Evolutionary conservation across 352 stramenopile species (phyloP).

Genomic region (Saprolegnia diclina): DNA sequence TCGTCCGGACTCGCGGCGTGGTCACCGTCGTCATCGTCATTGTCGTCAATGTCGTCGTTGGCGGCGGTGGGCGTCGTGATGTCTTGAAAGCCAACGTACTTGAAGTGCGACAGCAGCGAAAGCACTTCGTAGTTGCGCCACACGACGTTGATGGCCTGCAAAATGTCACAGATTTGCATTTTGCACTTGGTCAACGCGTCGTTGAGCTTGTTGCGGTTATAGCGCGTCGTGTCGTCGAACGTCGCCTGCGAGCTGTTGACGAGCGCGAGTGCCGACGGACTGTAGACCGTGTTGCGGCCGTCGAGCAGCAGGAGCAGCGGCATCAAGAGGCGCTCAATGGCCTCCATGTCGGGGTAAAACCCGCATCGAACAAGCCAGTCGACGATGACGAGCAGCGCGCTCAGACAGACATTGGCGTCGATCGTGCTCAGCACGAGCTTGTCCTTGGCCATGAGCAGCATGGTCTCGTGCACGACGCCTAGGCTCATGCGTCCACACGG

Average conservation of each 20-base stretch:
- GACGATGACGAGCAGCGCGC: conserved; percentile 21
- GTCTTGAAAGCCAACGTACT: conserved; percentile 4
- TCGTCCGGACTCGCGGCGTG: too few species aligned
- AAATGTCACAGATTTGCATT: conserved; percentile 25
- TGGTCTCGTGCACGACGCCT: conserved; percentile 25
- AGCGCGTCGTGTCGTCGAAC: conserved; percentile 14
- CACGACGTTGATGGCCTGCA: conserved; percentile 13
- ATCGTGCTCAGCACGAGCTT: conserved; percentile 17
- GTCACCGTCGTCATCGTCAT: neutral
- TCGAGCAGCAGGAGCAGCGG: conserved; percentile 18
- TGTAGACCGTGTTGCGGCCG: conserved; percentile 23
- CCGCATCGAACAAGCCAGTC: conserved; percentile 19
- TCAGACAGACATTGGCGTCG: conserved; percentile 23
- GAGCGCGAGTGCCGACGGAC: neutral
- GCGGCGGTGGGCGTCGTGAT: neutral
- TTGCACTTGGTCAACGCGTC: conserved; percentile 19
- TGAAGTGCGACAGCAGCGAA: conserved; percentile 17
- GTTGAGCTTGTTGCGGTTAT: conserved; percentile 23
- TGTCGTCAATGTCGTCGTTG: neutral
- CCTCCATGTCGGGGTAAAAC: conserved; percentile 26
- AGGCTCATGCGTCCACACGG: neutral
- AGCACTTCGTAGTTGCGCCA: conserved; percentile 26
- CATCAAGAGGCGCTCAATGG: neutral
- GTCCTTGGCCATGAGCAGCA: conserved; percentile 16
- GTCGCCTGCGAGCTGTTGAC: neutral